These are phyloP conservation scores for Telopea speciosissima DNA, from an alignment of 177 flowering plant species.

Conservation along the genomic window DNA sequence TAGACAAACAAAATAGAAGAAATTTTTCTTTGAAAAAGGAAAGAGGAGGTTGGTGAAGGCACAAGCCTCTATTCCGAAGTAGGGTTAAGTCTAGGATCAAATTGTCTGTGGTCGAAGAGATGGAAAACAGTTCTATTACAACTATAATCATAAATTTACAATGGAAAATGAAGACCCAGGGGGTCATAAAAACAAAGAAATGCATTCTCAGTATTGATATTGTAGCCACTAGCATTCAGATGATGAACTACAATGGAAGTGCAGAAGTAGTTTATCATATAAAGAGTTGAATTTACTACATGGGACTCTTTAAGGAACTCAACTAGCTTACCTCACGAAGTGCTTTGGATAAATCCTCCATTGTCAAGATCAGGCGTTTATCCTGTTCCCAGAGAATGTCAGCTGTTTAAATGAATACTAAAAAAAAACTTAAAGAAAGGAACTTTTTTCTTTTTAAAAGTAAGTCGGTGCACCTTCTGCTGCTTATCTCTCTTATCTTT, in stretches of 20 bases:
- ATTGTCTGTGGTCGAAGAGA: not conserved
- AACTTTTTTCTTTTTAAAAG: too few relatives aligned
- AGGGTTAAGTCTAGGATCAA: not conserved
- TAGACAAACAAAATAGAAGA: too few relatives aligned
- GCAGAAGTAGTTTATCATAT: not conserved
- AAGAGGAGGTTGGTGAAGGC: not conserved
- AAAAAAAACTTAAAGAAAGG: too few relatives aligned
- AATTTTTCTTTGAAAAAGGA: too few relatives aligned
- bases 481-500: too few relatives aligned
- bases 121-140: not conserved
- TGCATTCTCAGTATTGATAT: not conserved
- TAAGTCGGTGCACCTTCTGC: too few relatives aligned
- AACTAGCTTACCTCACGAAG: conserved; percentile 62
- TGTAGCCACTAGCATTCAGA: not conserved
- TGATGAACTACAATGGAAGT: not conserved
- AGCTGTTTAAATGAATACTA: too few relatives aligned
- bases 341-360: conserved; percentile 95
- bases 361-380: conserved; percentile 84
- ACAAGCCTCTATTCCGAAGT: not conserved
- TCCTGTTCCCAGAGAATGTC: conserved; percentile 45
- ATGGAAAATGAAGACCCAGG: not conserved
- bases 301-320: not conserved
- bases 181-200: not conserved
- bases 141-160: too few relatives aligned
- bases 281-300: not conserved